Percentiles rank a stretch among this genome's conserved stretches.
Evolutionary conservation across 129 eudicot species (phyloP).

Genomic region (Pseudognaphalium luteoalbum): DNA sequence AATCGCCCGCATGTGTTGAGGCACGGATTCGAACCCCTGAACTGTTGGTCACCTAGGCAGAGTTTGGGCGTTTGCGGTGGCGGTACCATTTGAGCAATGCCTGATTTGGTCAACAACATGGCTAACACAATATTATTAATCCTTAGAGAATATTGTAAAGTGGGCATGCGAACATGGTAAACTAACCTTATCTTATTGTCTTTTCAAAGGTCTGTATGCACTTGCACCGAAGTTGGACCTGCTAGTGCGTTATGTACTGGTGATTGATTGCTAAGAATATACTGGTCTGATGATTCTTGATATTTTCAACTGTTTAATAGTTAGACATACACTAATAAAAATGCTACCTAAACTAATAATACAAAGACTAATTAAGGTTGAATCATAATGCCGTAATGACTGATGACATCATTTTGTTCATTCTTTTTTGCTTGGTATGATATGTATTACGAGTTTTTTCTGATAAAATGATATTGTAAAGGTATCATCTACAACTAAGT

Average conservation of each 20-base stretch:
- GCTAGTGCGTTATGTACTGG: too few species aligned
- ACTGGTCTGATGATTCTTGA: neutral
- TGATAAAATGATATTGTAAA: constrained; percentile 17
- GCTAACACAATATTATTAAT: constrained; percentile 1
- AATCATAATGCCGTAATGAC: constrained; percentile 13
- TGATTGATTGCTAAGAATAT: too few species aligned
- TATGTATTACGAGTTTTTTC: neutral
- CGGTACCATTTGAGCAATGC: too few species aligned
- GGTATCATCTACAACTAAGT: neutral
- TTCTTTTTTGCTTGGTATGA: neutral
- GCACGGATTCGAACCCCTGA: too few species aligned
- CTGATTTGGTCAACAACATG: neutral
- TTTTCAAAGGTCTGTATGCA: too few species aligned
- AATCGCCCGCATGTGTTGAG: too few species aligned
- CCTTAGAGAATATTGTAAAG: neutral
- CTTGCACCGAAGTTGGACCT: too few species aligned
- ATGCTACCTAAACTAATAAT: constrained; percentile 2
- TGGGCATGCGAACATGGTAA: neutral
- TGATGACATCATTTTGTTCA: neutral
- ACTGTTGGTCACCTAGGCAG: too few species aligned
- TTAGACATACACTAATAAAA: constrained; percentile 4
- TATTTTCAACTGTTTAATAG: neutral
- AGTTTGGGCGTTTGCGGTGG: too few species aligned
- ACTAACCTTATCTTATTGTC: neutral
- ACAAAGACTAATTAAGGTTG: constrained; percentile 12